Percentiles rank a stretch among this genome's conserved stretches.
Evolutionary conservation across 768 basidiomycete genomes (phyloP).

Genomic region (Dacryopinax primogenitus): DNA sequence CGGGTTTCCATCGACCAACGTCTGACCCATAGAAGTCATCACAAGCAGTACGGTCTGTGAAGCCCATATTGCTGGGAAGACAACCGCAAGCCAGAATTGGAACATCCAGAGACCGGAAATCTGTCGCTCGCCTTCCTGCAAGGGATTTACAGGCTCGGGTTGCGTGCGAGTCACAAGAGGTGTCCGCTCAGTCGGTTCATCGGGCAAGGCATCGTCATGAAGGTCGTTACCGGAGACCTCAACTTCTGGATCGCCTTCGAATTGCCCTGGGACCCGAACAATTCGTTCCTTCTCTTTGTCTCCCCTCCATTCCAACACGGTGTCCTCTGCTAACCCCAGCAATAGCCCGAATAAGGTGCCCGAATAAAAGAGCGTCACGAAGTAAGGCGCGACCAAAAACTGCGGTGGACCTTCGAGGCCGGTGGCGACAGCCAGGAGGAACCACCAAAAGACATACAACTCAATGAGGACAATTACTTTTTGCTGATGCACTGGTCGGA

Average conservation of each 20-base stretch:
- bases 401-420: background rate
- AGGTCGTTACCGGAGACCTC: background rate
- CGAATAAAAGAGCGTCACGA: background rate
- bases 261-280: background rate
- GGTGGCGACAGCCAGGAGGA: conserved; percentile 10
- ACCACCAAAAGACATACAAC: conserved; percentile 9
- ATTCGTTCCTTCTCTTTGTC: background rate
- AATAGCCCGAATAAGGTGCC: conserved; percentile 34
- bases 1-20: conserved; percentile 43
- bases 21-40: conserved; percentile 41
- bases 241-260: background rate
- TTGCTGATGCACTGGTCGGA: conserved; percentile 9
- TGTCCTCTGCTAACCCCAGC: conserved; percentile 15
- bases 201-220: background rate
- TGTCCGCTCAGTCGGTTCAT: conserved; percentile 41
- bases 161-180: conserved; percentile 33
- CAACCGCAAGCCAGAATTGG: conserved; percentile 9
- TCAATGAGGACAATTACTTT: conserved; percentile 1
- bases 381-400: background rate
- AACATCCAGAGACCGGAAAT: conserved; percentile 4
- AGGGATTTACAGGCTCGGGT: background rate
- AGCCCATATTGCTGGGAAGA: background rate
- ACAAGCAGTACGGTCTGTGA: conserved; percentile 23
- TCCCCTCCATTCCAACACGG: background rate
- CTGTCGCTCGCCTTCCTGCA: background rate